Conservation (phyloP, 257 asterid species). For the Sherardia arvensis region DNA sequence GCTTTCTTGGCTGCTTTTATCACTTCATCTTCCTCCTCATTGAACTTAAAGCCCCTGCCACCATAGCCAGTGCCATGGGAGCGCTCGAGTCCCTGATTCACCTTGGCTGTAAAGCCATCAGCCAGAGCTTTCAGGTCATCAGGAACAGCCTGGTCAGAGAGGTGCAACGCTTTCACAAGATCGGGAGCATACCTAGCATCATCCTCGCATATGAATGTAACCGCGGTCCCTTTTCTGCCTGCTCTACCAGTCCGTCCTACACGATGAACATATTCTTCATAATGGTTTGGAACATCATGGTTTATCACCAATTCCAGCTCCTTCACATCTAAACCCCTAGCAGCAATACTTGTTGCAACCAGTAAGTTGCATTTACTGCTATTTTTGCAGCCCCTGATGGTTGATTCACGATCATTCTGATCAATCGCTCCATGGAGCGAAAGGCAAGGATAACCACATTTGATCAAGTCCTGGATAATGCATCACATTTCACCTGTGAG, state of each 20-base stretch:
- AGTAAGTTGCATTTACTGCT: slow-evolving; percentile 57
- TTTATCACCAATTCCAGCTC: slow-evolving; percentile 80
- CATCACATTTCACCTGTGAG: slow-evolving; percentile 78
- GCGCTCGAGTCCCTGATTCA: slow-evolving; percentile 78
- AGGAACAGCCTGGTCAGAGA: slow-evolving; percentile 78
- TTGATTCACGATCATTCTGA: slow-evolving; percentile 85
- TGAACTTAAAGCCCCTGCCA: slow-evolving; percentile 86
- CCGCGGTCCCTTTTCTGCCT: slow-evolving; percentile 75
- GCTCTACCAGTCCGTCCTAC: slow-evolving; percentile 94
- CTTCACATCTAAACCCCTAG: slow-evolving; percentile 88
- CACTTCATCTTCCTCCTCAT: slow-evolving; percentile 86
- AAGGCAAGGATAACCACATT: slow-evolving; percentile 73
- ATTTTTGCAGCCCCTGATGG: slow-evolving; percentile 67
- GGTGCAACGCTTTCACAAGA: slow-evolving; percentile 67
- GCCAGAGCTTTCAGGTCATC: slow-evolving; percentile 70
- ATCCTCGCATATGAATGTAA: slow-evolving; percentile 70
- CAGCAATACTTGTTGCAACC: slow-evolving; percentile 81
- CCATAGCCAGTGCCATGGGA: slow-evolving; percentile 88
- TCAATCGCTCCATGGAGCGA: slow-evolving; percentile 92
- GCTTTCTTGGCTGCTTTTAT: slow-evolving; percentile 85
- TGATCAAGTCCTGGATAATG: slow-evolving; percentile 54
- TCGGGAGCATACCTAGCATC: slow-evolving; percentile 80
- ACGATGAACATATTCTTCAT: slow-evolving; percentile 91
- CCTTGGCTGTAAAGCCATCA: slow-evolving; percentile 67
- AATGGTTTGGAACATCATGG: slow-evolving; percentile 79